These are phyloP conservation scores for Metschnikowia lunata DNA, from an alignment of 805 yeast genomes.

Conservation along the genomic window DNA sequence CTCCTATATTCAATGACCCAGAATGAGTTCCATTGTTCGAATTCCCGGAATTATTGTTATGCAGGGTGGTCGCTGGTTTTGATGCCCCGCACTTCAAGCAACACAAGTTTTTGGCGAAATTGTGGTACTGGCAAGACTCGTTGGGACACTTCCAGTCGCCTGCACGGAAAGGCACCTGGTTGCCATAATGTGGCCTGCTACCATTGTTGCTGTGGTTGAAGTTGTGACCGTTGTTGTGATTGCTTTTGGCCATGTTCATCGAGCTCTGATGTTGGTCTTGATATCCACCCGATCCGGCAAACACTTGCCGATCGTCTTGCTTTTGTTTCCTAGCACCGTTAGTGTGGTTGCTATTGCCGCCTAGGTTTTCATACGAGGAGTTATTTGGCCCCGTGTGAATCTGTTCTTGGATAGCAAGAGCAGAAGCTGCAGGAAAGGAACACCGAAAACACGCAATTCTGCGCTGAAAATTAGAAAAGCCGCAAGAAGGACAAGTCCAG, in stretches of 20 bases:
- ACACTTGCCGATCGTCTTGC: conserved; percentile 13
- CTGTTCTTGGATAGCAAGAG: conserved; percentile 65
- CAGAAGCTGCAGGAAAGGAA: conserved; percentile 77
- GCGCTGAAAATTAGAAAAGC: conserved; percentile 90
- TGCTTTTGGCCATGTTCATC: conserved; percentile 11
- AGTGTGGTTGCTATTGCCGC: not conserved
- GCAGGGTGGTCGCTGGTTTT: conserved; percentile 34
- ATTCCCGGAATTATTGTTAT: not conserved
- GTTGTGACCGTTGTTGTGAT: conserved; percentile 15
- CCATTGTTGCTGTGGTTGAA: conserved; percentile 14
- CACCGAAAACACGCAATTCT: conserved; percentile 93
- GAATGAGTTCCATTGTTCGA: conserved; percentile 3
- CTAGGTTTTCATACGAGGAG: not conserved
- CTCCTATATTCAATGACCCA: not conserved
- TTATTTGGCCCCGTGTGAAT: conserved; percentile 29
- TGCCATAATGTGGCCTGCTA: conserved; percentile 23
- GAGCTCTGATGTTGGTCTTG: conserved; percentile 12
- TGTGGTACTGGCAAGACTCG: conserved; percentile 79
- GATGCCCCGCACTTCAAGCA: conserved; percentile 89
- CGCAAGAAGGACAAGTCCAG: conserved; percentile 97
- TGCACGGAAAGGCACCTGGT: conserved; percentile 87
- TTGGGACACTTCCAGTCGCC: conserved; percentile 93
- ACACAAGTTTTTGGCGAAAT: conserved; percentile 83
- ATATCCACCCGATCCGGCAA: conserved; percentile 7
- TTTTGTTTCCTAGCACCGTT: conserved; percentile 7